Evolutionary conservation across 352 stramenopile genomes (phyloP).

Genomic region (Pythium monospermum): DNA sequence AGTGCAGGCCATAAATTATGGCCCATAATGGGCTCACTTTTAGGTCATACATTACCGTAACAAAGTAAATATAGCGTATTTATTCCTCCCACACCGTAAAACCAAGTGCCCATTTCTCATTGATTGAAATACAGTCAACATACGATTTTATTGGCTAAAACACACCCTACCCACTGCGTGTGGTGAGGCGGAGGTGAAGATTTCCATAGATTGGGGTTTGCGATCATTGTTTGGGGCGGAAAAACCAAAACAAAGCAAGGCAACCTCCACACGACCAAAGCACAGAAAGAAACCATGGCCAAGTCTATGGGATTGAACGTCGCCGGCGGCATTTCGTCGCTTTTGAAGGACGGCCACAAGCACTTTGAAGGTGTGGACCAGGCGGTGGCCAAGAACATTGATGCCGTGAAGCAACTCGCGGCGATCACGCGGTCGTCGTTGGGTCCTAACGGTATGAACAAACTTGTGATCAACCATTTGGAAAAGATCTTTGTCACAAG

Average conservation of each 20-base stretch:
- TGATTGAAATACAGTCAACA: neutral
- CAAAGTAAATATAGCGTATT: slow-evolving; percentile 18
- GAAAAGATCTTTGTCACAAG: slow-evolving; percentile 99
- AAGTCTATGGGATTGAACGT: slow-evolving; percentile 96
- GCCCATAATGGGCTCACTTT: too few relatives aligned
- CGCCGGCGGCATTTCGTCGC: slow-evolving; percentile 92
- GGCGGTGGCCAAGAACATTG: slow-evolving; percentile 98
- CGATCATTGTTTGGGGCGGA: slow-evolving; percentile 14
- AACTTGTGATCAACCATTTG: slow-evolving; percentile 99
- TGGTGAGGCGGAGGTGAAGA: slow-evolving; percentile 24
- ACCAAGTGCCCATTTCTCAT: neutral
- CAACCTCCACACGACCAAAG: neutral
- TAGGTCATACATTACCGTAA: too few relatives aligned
- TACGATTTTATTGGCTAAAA: slow-evolving; percentile 18
- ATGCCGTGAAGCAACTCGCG: slow-evolving; percentile 97
- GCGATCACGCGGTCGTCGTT: slow-evolving; percentile 97
- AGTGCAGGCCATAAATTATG: too few relatives aligned
- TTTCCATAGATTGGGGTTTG: slow-evolving; percentile 30
- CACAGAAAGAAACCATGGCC: slow-evolving; percentile 45
- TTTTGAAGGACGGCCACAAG: slow-evolving; percentile 98
- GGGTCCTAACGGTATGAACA: slow-evolving; percentile 99
- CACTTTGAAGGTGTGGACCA: slow-evolving; percentile 94
- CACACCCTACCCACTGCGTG: slow-evolving; percentile 5
- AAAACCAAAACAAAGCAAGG: slow-evolving; percentile 1
- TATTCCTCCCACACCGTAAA: slow-evolving; percentile 14